phyloP scores from a whole-genome alignment of 345 rosid genomes.

The Murraya paniculata region DNA sequence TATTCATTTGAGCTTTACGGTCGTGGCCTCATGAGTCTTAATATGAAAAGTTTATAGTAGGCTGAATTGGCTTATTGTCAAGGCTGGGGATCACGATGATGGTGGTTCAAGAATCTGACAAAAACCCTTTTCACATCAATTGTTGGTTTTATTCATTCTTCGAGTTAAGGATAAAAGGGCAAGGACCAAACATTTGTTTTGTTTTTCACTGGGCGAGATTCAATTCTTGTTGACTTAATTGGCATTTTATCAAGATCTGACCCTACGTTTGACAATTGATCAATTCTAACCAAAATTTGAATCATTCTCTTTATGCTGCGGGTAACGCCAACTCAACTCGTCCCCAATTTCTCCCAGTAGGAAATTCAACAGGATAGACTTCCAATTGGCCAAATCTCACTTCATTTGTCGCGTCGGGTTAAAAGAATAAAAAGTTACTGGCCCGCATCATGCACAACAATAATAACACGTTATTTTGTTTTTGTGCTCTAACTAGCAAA shows the following conservation, averaged over 20 bases:
- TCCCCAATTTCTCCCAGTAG: too few species aligned
- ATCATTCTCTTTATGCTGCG: neutral
- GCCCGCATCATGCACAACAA: too few species aligned
- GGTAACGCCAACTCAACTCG: too few species aligned
- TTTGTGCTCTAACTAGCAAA: too few species aligned
- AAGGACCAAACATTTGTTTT: neutral
- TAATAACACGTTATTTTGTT: too few species aligned
- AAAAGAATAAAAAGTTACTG: too few species aligned
- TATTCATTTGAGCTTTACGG: neutral
- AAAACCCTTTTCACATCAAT: neutral
- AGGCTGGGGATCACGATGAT: neutral
- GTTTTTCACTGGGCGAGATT: neutral
- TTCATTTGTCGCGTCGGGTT: too few species aligned
- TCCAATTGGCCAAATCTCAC: too few species aligned
- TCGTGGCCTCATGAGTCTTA: too few species aligned
- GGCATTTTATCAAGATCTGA: conserved; percentile 4
- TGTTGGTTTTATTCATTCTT: conserved; percentile 2
- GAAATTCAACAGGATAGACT: too few species aligned
- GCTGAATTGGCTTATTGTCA: neutral
- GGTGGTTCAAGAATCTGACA: neutral
- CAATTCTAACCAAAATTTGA: neutral
- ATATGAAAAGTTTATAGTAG: neutral
- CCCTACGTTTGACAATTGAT: conserved; percentile 1
- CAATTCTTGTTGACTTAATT: neutral
- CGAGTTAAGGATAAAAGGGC: neutral